These are phyloP conservation scores for Saccharomycopsis sp. DNA, from an alignment of 805 yeast genomes.

Conservation along the genomic window DNA sequence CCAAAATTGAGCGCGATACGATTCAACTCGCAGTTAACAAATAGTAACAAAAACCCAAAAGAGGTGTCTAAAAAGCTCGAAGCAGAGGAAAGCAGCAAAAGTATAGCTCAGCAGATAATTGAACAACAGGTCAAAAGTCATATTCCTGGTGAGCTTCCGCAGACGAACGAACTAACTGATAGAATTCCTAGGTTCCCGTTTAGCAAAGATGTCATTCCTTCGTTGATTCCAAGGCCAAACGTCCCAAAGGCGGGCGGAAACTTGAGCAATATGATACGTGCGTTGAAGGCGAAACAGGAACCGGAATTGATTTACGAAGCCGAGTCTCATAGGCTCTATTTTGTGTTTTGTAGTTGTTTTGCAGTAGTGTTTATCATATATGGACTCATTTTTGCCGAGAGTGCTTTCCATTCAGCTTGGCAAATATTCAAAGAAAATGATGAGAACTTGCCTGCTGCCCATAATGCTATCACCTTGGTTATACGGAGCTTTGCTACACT, in stretches of 20 bases:
- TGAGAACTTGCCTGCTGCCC: constrained; percentile 35
- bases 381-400: constrained; percentile 53
- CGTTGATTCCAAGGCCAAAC: constrained; percentile 67
- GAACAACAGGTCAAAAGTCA: constrained; percentile 25
- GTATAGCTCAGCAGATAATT: constrained; percentile 13
- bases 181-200: constrained; percentile 63
- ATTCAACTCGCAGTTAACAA: neutral
- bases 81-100: constrained; percentile 4
- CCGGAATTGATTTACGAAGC: constrained; percentile 79
- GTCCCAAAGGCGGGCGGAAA: constrained; percentile 63
- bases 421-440: constrained; percentile 47
- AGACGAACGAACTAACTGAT: constrained; percentile 43
- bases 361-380: constrained; percentile 66
- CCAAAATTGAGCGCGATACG: neutral
- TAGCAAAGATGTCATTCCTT: constrained; percentile 55
- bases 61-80: neutral
- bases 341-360: constrained; percentile 59
- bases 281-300: constrained; percentile 43
- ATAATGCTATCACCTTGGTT: constrained; percentile 31
- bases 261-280: constrained; percentile 55
- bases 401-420: constrained; percentile 45
- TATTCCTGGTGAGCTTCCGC: constrained; percentile 50
- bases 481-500: constrained; percentile 33
- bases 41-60: neutral
- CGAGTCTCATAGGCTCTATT: constrained; percentile 75